These are phyloP conservation scores for Calendula officinalis DNA, from an alignment of 129 eudicot species.

Conservation along the genomic window DNA sequence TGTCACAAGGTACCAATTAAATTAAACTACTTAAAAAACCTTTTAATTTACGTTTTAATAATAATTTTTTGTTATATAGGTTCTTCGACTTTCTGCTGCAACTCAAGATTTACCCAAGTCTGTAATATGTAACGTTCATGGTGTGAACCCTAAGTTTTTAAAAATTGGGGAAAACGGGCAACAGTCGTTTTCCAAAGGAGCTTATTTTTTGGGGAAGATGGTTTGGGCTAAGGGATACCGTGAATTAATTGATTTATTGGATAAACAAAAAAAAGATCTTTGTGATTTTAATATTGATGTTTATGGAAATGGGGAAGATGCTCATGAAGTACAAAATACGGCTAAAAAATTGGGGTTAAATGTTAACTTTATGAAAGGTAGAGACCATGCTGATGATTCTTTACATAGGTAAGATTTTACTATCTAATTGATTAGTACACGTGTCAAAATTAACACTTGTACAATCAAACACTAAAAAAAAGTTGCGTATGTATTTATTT, in stretches of 20 bases:
- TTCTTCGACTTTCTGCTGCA: constrained; percentile 97
- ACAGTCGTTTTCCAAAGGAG: constrained; percentile 77
- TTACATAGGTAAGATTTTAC: constrained; percentile 62
- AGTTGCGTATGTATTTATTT: not conserved
- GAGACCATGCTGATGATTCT: constrained; percentile 96
- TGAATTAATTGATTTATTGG: constrained; percentile 78
- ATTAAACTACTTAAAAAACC: not conserved
- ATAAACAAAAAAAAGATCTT: constrained; percentile 73
- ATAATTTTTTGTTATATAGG: constrained; percentile 37
- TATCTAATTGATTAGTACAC: not conserved
- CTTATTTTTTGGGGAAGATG: constrained; percentile 97
- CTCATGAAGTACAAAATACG: constrained; percentile 82
- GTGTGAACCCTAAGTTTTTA: constrained; percentile 88
- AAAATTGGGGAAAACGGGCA: constrained; percentile 78
- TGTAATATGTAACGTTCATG: constrained; percentile 85
- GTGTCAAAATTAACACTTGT: not conserved
- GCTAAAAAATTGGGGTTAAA: constrained; percentile 66
- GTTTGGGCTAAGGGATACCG: constrained; percentile 98
- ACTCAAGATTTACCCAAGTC: constrained; percentile 96
- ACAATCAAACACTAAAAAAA: too few species aligned
- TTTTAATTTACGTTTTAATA: not conserved
- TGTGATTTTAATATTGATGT: constrained; percentile 85
- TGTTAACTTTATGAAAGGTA: constrained; percentile 81
- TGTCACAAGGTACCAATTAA: constrained; percentile 68
- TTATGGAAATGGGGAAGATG: constrained; percentile 94